phyloP scores from a whole-genome alignment of 495 filamentous ascomycete genomes.

The Lasiosphaeria hispida region DNA sequence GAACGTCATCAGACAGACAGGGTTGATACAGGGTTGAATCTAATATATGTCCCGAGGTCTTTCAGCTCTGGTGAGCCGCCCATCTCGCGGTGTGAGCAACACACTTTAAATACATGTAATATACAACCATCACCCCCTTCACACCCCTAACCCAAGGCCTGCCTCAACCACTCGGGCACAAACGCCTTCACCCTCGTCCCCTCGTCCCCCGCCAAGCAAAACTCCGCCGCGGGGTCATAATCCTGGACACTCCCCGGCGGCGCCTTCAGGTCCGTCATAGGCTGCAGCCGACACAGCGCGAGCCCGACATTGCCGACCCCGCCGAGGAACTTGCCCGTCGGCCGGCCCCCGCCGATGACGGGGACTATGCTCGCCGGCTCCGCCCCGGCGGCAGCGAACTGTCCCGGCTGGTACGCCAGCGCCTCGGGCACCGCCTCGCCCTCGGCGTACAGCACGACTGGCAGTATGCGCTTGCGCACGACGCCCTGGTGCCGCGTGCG shows the following conservation, averaged over 20 bases:
- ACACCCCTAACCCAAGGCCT: constrained; percentile 26
- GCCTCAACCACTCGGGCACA: constrained; percentile 73
- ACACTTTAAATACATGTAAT: not conserved
- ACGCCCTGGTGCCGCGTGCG: constrained; percentile 91
- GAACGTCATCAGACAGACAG: too few relatives aligned
- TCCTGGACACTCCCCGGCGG: constrained; percentile 42
- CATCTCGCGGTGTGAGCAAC: too few relatives aligned
- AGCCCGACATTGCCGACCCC: constrained; percentile 83
- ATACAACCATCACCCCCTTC: constrained; percentile 4
- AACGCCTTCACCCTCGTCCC: constrained; percentile 74
- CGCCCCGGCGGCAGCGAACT: constrained; percentile 24
- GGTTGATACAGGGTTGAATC: too few relatives aligned
- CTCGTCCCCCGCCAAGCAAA: constrained; percentile 21
- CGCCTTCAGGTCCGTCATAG: constrained; percentile 74
- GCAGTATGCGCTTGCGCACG: constrained; percentile 86
- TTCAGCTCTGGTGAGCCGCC: too few relatives aligned
- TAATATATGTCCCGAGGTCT: too few relatives aligned
- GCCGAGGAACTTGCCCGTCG: constrained; percentile 71
- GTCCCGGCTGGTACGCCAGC: constrained; percentile 47
- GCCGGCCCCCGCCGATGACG: constrained; percentile 46
- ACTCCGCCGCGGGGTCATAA: constrained; percentile 47
- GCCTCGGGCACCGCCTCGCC: constrained; percentile 32
- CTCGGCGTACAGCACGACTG: constrained; percentile 66
- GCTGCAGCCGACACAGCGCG: constrained; percentile 82
- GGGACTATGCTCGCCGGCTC: constrained; percentile 39